Conservation (phyloP, 352 stramenopile species). For the Phytopythium cucurbitacearum region DNA sequence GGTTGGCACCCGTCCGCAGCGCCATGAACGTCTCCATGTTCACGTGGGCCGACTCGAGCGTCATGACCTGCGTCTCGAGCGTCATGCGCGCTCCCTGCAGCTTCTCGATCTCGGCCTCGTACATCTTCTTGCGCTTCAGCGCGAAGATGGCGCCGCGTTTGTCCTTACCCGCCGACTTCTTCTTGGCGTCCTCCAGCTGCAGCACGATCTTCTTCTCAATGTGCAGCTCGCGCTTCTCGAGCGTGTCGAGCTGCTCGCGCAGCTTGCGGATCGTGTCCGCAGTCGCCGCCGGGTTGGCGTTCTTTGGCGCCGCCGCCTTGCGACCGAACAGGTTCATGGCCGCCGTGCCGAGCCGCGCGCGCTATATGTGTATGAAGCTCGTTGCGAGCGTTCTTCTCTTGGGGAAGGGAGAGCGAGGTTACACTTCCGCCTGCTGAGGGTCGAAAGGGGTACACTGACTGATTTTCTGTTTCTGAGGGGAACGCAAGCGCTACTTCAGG, state of each 20-base stretch:
- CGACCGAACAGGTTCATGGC: conserved; percentile 86
- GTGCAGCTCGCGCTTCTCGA: conserved; percentile 94
- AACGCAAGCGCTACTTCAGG: conserved; percentile 12
- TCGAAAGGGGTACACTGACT: too few species aligned
- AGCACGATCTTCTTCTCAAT: conserved; percentile 96
- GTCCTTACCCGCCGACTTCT: conserved; percentile 95
- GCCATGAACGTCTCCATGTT: conserved; percentile 98
- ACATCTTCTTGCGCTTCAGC: conserved; percentile 99
- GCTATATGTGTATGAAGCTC: not conserved
- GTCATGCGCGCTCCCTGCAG: conserved; percentile 96
- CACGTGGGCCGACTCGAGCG: conserved; percentile 88
- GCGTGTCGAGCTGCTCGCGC: conserved; percentile 84
- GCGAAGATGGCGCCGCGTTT: conserved; percentile 97
- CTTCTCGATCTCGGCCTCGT: conserved; percentile 97
- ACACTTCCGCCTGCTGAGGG: too few species aligned
- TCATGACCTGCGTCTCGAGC: conserved; percentile 92
- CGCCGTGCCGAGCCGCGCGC: not conserved
- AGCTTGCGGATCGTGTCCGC: conserved; percentile 90
- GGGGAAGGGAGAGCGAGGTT: too few species aligned
- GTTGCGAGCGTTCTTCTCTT: too few species aligned
- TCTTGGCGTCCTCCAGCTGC: conserved; percentile 93
- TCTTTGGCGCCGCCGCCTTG: conserved; percentile 56
- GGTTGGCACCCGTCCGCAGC: conserved; percentile 88
- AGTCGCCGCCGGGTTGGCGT: conserved; percentile 53
- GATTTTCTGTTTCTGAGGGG: conserved; percentile 3